Evolutionary conservation across 768 basidiomycete genomes (phyloP), one percentile per base, ranked within the genome.

Genomic region (Tylopilus sp.): DNA sequence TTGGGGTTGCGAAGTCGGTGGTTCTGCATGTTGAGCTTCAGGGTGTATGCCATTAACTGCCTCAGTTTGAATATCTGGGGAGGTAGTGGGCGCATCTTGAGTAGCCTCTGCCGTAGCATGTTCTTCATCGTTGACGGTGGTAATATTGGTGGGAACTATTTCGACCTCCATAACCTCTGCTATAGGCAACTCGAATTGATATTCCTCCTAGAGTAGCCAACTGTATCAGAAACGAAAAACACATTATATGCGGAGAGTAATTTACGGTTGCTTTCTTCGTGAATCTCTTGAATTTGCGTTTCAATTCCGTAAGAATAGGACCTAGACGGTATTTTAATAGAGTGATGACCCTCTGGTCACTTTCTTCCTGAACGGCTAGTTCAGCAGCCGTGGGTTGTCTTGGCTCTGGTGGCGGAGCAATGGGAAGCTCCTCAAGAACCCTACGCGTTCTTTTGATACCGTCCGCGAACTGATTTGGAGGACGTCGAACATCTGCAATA

Each of bases 201-300:
- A 92, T 65, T 93, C 91, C 62, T 90, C 87, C 90, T 92, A 62
- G 17, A 0, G 47, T 37, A 54, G 44, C 3, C 7, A n/a, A 21
- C 44, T 19, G 46, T 55, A 54, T 68, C 30, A 54, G 58, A 29
- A 52, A 48, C n/a, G 12, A 13, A 21, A 34, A 53, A 7, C 3
- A 3, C 2, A 29, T 46, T 17, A 42, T 24, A 0, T 25, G 21
- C 26, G 43, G 28, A 48, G 44, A 52, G 48, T 17, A 22, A 75
- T 85, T 65, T 61, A 94, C 93, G 55, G 76, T 76, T 38, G 89
- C 87, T 33, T 79, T 74, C 72, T 92, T 92, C 0, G 85, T 87
- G 65, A 97, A 95, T 59, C 88, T 78, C 77, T 93, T 92, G 68
- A 87, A 94, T 72, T 94, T 93, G 68, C 91, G 82, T 75, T 92